These are phyloP conservation scores for Ruellia speciosa DNA, from an alignment of 305 asterid genomes.

Conservation along the genomic window DNA sequence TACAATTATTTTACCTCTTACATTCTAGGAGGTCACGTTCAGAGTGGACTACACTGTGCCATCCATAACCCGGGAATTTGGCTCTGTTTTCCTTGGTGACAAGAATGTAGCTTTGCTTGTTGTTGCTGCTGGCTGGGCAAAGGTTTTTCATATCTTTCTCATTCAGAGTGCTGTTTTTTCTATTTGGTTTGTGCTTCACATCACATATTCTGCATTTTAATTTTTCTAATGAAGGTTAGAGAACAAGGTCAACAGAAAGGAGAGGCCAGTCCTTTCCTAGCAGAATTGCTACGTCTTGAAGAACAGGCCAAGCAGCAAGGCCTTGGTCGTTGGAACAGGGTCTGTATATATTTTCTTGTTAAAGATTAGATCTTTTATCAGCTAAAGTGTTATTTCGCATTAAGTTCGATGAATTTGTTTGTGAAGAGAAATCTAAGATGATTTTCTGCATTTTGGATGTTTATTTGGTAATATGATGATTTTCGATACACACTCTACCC, in stretches of 20 bases:
- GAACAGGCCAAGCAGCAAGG: conserved; percentile 91
- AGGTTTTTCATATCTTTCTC: conserved; percentile 36
- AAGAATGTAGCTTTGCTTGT: conserved; percentile 70
- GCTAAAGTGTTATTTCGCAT: background rate
- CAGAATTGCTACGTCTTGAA: conserved; percentile 67
- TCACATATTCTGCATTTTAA: conserved; percentile 11
- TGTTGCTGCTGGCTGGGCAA: conserved; percentile 96
- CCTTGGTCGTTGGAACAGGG: conserved; percentile 95
- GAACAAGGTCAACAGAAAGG: conserved; percentile 95
- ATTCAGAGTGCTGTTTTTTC: conserved; percentile 11
- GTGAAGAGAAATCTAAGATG: background rate
- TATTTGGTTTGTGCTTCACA: conserved; percentile 12
- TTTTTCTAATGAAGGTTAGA: conserved; percentile 50
- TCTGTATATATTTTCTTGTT: conserved; percentile 25
- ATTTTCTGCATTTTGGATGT: background rate
- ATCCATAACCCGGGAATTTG: conserved; percentile 78
- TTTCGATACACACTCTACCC: background rate
- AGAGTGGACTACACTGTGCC: conserved; percentile 86
- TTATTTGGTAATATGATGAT: background rate
- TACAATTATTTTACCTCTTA: conserved; percentile 11
- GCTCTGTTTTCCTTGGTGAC: conserved; percentile 73
- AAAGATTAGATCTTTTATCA: background rate
- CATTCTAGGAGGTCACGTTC: conserved; percentile 73
- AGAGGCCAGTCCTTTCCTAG: conserved; percentile 74
- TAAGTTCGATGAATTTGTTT: background rate